Percentiles rank a stretch among this genome's conserved stretches.
Evolutionary conservation across 345 rosid genomes (phyloP).

Genomic region (Salix purpurea): DNA sequence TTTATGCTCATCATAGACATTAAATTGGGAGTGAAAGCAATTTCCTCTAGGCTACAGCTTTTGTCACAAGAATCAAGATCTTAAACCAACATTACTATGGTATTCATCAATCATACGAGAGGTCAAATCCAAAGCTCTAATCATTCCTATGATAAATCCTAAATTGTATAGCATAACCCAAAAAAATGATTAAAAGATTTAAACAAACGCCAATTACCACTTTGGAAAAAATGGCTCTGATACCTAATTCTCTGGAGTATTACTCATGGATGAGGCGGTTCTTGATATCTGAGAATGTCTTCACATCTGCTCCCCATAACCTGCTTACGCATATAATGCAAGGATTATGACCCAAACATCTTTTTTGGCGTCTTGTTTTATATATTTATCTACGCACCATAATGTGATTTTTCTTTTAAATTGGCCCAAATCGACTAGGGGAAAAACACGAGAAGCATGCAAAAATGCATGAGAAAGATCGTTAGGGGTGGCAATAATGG

Average conservation of each 20-base stretch:
- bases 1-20: no score
- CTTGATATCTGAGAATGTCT: slow-evolving; percentile 57
- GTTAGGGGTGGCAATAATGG: neutral
- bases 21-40: no score
- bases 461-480: neutral
- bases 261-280: slow-evolving; percentile 33
- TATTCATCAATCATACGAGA: neutral
- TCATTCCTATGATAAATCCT: neutral
- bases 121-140: neutral
- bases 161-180: neutral
- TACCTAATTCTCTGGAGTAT: neutral
- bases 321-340: slow-evolving; percentile 32
- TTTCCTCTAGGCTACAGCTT: neutral
- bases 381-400: neutral
- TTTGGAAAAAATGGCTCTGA: neutral
- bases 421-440: neutral
- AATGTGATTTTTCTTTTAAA: neutral
- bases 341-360: neutral
- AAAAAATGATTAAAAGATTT: no score
- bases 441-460: neutral
- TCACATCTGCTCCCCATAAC: slow-evolving; percentile 79
- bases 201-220: neutral
- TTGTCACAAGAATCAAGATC: neutral
- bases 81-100: neutral
- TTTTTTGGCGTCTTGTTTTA: neutral